These are phyloP conservation scores for Neolentinus lepideus DNA, from an alignment of 1,284 basidiomycete species.

Conservation along the genomic window DNA sequence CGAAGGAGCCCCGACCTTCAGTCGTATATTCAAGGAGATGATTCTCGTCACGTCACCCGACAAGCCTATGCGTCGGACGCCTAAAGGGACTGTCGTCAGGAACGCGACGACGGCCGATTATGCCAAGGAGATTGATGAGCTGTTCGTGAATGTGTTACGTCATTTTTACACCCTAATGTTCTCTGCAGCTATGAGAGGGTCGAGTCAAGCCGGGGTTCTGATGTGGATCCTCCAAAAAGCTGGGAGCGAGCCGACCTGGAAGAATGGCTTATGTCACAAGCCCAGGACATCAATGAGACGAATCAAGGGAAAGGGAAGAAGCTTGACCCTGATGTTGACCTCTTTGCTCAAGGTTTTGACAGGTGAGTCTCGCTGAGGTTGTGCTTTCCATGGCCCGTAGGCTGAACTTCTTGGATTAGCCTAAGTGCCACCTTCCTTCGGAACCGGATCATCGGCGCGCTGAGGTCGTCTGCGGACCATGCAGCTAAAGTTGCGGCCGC, in stretches of 20 bases:
- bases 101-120: constrained; percentile 6
- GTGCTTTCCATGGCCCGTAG: neutral
- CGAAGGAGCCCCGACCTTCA: constrained; percentile 11
- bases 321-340: constrained; percentile 14
- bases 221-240: constrained; percentile 19
- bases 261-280: constrained; percentile 22
- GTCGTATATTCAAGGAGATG: constrained; percentile 13
- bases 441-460: constrained; percentile 21
- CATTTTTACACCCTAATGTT: constrained; percentile 12
- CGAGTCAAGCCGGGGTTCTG: constrained; percentile 18
- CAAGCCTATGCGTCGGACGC: constrained; percentile 6
- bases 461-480: constrained; percentile 10
- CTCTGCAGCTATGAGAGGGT: constrained; percentile 19
- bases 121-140: constrained; percentile 7
- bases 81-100: constrained; percentile 8
- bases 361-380: constrained; percentile 19
- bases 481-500: neutral
- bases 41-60: constrained; percentile 5
- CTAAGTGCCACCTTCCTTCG: constrained; percentile 26
- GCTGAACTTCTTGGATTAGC: constrained; percentile 13
- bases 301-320: neutral
- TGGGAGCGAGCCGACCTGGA: constrained; percentile 18
- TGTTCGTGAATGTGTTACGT: neutral
- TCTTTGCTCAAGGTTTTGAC: constrained; percentile 29
- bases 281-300: constrained; percentile 15